Conservation (phyloP, 176 grass and related monocot genomes). For the Alloteropsis semialata region DNA sequence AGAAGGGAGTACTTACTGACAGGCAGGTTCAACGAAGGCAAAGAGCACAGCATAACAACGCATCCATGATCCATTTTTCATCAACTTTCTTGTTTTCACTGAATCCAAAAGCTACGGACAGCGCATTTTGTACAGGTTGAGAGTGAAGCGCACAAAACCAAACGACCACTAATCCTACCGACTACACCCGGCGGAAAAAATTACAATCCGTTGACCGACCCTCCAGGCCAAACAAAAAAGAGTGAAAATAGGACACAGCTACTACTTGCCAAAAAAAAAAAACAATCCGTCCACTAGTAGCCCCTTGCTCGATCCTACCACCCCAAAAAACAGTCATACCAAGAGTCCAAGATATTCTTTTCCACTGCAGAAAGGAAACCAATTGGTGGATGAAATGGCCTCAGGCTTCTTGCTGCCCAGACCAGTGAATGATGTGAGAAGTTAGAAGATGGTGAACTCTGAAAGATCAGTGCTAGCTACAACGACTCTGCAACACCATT, state of each 20-base stretch:
- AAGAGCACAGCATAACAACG: too few species aligned
- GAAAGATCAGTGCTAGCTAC: neutral
- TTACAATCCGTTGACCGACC: conserved; percentile 29
- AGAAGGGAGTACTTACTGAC: too few species aligned
- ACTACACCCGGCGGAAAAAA: conserved; percentile 17
- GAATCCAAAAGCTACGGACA: neutral
- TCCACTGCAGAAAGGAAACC: neutral
- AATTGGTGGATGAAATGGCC: neutral
- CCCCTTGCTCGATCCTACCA: neutral
- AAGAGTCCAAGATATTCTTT: neutral
- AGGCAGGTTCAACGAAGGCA: too few species aligned
- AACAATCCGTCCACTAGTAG: conserved; percentile 10
- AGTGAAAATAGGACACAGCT: neutral
- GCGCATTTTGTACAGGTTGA: conserved; percentile 34
- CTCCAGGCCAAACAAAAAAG: neutral
- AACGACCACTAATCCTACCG: conserved; percentile 16
- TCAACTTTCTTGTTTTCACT: neutral
- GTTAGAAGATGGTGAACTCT: neutral
- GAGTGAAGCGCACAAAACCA: neutral
- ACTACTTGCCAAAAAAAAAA: too few species aligned
- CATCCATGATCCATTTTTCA: neutral
- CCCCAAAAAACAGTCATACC: neutral
- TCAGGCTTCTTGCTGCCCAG: neutral
- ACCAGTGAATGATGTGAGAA: neutral
- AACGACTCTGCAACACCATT: neutral